Base-by-base conservation (phyloP, 1,284 basidiomycete species). In the Heterobasidion annosum region DNA sequence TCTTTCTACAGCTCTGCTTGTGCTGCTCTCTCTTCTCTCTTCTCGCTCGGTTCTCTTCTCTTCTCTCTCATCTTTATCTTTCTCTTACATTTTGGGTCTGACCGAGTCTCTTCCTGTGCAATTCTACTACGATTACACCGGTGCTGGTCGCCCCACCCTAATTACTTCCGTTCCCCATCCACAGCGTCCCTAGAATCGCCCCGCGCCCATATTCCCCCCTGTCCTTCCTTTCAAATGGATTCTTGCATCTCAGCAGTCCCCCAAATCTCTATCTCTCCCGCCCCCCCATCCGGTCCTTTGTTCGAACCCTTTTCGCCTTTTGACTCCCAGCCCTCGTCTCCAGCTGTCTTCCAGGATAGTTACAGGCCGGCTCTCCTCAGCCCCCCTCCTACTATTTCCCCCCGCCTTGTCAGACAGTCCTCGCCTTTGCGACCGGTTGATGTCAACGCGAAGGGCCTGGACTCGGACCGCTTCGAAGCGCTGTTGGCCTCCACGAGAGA, bases 261-360 rank as follows among this genome's bases (percentile, higher is more conserved):
- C 59, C 71, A 76, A 58, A 88, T 90, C 62, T 76, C 75, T 61
- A 81, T 90, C 63, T 88, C 83, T 33, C 78, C 74, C 46, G 79
- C 85, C 55, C 79, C 82, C 8, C 77, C 77, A 35, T 72, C 78
- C 61, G 76, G 77, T 54, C 51, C 63, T 19, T 62, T 69, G 15
- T n/a, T 42, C 45, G 82, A 85, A 65, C 81, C 82, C 8, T 79
- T 72, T 65, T 86, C 84, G 53, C 83, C 84, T 3, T 84, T 85
- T 63, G 54, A 51, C 47, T 60, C 61, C 48, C 53, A 59, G 52
- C 55, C 57, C 63, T 68, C 54, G 48, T 62, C 56, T 43, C 55
- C 57, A 10, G 42, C 34, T 19, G 42, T 51, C 48, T 60, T 71
- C 8, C 71, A 76, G 43, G 72, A 72, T 66, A 66, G 70, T 58